A percentile compares a stretch with the other conserved stretches of the same genome.
Evolutionary conservation across 1,284 basidiomycete genomes (phyloP).

Genomic region (Apiotrichum domesticum): DNA sequence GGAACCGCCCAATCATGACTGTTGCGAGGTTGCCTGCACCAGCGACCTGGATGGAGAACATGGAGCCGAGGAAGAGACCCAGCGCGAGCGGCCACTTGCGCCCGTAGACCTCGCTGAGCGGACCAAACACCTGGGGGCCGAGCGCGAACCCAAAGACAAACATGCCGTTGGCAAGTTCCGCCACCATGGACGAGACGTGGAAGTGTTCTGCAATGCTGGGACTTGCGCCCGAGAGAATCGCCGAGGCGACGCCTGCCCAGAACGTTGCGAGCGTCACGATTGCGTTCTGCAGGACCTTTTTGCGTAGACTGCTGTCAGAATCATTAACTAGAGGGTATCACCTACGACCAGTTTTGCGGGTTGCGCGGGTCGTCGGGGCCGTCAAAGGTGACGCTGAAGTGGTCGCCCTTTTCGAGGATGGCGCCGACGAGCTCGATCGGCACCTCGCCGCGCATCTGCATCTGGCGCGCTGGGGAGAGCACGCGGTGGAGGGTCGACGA

Average conservation of each 20-base stretch:
- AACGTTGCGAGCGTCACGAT: constrained; percentile 20
- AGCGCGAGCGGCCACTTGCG: constrained; percentile 32
- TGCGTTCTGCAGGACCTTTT: constrained; percentile 15
- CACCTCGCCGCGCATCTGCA: constrained; percentile 11
- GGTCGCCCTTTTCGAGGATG: constrained; percentile 9
- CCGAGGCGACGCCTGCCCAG: constrained; percentile 15
- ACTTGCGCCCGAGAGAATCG: constrained; percentile 11
- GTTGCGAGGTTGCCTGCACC: constrained; percentile 57
- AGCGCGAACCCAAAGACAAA: constrained; percentile 43
- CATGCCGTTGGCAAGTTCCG: constrained; percentile 19
- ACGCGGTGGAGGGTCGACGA: too few species aligned
- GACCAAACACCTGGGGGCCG: constrained; percentile 55
- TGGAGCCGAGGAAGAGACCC: constrained; percentile 27
- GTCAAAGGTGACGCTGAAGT: constrained; percentile 55
- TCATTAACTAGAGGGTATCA: background rate
- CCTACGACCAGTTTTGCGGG: constrained; percentile 60
- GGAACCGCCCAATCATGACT: constrained; percentile 61
- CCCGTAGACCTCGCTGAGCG: constrained; percentile 56
- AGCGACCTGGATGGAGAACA: constrained; percentile 38
- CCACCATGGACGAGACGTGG: constrained; percentile 11
- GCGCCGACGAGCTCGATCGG: constrained; percentile 13
- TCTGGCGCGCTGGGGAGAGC: too few species aligned
- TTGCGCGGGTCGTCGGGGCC: constrained; percentile 58
- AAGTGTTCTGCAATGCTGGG: constrained; percentile 5
- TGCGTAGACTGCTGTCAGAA: constrained; percentile 2